Evolutionary conservation across 306 rosid genomes (phyloP).

Genomic region (Vachellia collinsii): DNA sequence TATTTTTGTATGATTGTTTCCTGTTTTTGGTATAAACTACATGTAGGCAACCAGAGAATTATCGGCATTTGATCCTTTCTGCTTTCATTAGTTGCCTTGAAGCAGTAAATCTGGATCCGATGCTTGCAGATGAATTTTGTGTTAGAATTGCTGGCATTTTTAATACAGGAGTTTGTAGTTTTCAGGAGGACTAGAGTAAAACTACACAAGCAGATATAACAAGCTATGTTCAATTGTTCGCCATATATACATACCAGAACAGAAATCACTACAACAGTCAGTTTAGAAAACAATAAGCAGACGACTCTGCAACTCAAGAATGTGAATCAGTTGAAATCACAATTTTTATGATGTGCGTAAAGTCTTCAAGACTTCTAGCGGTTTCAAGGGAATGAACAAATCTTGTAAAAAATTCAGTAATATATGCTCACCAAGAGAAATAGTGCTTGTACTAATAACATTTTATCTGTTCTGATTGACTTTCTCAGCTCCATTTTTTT

Average conservation of each 20-base stretch:
- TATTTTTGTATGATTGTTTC: conserved; percentile 3
- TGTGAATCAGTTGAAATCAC: neutral
- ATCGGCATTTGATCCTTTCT: conserved; percentile 7
- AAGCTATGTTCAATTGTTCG: neutral
- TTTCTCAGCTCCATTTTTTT: neutral
- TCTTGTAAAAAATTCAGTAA: neutral
- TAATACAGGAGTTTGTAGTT: neutral
- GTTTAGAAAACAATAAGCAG: neutral
- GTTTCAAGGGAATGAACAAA: neutral
- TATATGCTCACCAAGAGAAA: neutral
- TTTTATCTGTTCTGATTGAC: neutral
- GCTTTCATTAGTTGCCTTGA: neutral
- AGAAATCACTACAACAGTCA: neutral
- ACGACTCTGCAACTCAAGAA: neutral
- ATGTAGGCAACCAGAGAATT: conserved; percentile 9
- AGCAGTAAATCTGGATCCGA: conserved; percentile 15
- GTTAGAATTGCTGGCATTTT: neutral
- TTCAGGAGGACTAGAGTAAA: neutral
- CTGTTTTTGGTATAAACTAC: neutral
- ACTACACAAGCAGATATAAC: neutral
- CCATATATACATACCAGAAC: neutral
- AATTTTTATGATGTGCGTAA: neutral
- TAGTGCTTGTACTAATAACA: neutral
- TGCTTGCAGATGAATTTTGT: neutral
- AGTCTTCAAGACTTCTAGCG: neutral